Percentiles rank a stretch among this genome's conserved stretches.
Evolutionary conservation across 2,329 filamentous ascomycete genomes (phyloP).

Genomic region (Sclerotiophoma versabilis): DNA sequence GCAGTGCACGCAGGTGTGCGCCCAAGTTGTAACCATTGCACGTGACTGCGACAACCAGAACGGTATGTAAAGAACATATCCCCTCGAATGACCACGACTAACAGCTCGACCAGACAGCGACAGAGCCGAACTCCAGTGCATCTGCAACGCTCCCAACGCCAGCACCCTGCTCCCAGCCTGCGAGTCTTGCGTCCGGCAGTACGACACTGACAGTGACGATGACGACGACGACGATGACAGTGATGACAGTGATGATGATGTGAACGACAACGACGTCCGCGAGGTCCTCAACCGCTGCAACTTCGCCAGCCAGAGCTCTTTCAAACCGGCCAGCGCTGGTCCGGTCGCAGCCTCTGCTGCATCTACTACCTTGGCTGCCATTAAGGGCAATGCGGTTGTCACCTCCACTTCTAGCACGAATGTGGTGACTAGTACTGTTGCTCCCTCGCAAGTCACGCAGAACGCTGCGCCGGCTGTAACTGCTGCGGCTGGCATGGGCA

Average conservation of each 20-base stretch:
- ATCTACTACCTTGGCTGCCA: conserved; percentile 2
- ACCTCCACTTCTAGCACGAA: conserved; percentile 17
- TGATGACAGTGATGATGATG: conserved; percentile 8
- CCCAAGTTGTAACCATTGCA: conserved; percentile 31
- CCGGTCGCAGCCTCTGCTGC: conserved; percentile 10
- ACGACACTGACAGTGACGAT: conserved; percentile 26
- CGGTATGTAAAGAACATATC: conserved; percentile 14
- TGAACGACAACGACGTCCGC: conserved; percentile 37
- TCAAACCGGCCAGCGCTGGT: conserved; percentile 26
- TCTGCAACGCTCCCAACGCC: conserved; percentile 38
- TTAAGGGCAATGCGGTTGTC: conserved; percentile 3
- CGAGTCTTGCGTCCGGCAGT: conserved; percentile 40
- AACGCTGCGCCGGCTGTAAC: conserved; percentile 23
- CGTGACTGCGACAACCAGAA: conserved; percentile 34
- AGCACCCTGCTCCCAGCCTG: conserved; percentile 36
- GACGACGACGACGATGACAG: conserved; percentile 17
- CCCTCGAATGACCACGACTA: neutral
- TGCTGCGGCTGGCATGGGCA: conserved; percentile 28
- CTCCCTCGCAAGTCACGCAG: neutral
- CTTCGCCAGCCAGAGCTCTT: conserved; percentile 34
- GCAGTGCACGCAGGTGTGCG: conserved; percentile 39
- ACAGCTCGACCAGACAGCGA: conserved; percentile 25
- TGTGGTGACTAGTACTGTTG: conserved; percentile 6
- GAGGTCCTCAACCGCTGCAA: conserved; percentile 41
- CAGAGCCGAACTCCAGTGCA: conserved; percentile 33